These are phyloP conservation scores for Colletotrichum limetticola DNA, from an alignment of 2,329 filamentous ascomycete species.

Conservation along the genomic window DNA sequence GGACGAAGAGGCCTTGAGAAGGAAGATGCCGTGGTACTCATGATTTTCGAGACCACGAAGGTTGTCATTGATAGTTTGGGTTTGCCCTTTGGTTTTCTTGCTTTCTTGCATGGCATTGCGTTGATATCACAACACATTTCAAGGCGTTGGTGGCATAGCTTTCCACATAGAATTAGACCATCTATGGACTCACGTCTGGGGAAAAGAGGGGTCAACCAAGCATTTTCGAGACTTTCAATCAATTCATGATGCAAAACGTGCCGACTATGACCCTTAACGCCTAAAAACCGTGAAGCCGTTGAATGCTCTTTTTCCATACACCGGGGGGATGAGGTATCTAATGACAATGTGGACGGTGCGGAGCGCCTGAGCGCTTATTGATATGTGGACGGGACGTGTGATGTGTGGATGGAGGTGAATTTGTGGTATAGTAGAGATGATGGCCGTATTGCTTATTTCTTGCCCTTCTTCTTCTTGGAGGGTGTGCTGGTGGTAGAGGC, in stretches of 20 bases:
- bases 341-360: neutral
- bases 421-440: neutral
- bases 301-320: slow-evolving; percentile 9
- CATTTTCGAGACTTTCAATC: neutral
- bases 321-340: slow-evolving; percentile 30
- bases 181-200: neutral
- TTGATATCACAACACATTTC: slow-evolving; percentile 30
- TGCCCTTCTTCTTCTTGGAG: slow-evolving; percentile 73
- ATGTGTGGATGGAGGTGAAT: neutral
- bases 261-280: slow-evolving; percentile 17
- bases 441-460: slow-evolving; percentile 59
- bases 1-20: slow-evolving; percentile 59
- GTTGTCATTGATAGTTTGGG: neutral
- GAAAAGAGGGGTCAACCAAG: neutral
- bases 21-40: slow-evolving; percentile 55
- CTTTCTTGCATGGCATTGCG: slow-evolving; percentile 33
- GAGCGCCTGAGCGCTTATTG: neutral
- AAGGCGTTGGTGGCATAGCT: slow-evolving; percentile 23
- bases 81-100: neutral
- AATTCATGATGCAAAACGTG: slow-evolving; percentile 22
- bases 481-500: slow-evolving; percentile 48
- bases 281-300: slow-evolving; percentile 25
- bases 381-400: neutral
- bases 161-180: slow-evolving; percentile 10
- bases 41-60: neutral